Conservation (phyloP, 305 asterid genomes). For the Euphrasia arctica region DNA sequence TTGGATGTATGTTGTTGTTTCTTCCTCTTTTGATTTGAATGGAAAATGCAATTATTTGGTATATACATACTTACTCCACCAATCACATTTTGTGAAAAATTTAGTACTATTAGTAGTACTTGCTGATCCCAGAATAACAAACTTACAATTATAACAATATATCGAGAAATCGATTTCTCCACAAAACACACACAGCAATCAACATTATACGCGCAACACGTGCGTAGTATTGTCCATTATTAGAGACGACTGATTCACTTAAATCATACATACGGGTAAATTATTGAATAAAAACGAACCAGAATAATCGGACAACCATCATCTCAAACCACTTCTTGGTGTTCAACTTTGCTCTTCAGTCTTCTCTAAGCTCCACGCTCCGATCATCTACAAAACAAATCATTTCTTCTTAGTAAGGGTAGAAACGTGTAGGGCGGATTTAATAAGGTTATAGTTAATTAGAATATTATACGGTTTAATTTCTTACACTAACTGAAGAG, state of each 20-base stretch:
- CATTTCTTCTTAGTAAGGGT: too few species aligned
- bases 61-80: neutral
- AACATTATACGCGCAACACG: neutral
- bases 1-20: neutral
- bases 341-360: neutral
- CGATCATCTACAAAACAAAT: neutral
- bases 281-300: neutral
- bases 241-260: neutral
- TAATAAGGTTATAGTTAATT: neutral
- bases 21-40: neutral
- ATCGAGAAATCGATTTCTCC: neutral
- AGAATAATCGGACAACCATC: neutral
- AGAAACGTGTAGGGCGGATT: too few species aligned
- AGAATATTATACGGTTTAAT: too few species aligned
- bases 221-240: neutral
- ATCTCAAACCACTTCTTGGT: too few species aligned
- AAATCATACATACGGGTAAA: neutral
- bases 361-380: conserved; percentile 2
- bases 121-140: too few species aligned
- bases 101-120: too few species aligned
- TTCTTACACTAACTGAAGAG: conserved; percentile 47
- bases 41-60: neutral
- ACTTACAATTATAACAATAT: too few species aligned
- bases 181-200: neutral
- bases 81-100: neutral